phyloP scores from a whole-genome alignment of 2,329 filamentous ascomycete genomes.

The Penicillium thymicola region DNA sequence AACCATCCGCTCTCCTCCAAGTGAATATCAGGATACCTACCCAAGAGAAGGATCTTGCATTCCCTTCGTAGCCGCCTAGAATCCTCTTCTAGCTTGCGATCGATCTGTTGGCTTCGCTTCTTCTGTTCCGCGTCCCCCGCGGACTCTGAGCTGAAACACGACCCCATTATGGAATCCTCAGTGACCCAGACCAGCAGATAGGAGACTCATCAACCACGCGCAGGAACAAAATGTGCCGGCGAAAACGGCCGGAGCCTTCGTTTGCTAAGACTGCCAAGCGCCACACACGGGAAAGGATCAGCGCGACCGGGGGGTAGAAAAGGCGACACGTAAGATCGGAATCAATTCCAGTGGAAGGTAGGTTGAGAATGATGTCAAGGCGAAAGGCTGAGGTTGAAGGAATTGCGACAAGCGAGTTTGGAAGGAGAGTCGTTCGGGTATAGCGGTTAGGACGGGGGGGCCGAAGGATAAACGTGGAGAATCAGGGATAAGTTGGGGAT shows the following conservation, averaged over 20 bases:
- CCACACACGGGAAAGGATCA: slow-evolving; percentile 13
- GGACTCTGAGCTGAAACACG: slow-evolving; percentile 83
- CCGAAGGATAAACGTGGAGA: neutral
- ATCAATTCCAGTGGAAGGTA: neutral
- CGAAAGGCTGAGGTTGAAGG: neutral
- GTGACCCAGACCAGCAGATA: slow-evolving; percentile 23
- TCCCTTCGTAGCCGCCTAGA: slow-evolving; percentile 87
- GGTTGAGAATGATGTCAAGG: neutral
- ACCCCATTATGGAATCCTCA: slow-evolving; percentile 64
- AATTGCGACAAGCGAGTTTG: slow-evolving; percentile 9
- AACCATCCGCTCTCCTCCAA: slow-evolving; percentile 4
- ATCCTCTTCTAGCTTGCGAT: slow-evolving; percentile 90
- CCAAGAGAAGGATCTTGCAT: slow-evolving; percentile 96
- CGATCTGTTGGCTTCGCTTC: slow-evolving; percentile 94
- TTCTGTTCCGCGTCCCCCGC: slow-evolving; percentile 82
- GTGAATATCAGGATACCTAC: slow-evolving; percentile 47
- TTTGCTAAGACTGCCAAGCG: slow-evolving; percentile 12
- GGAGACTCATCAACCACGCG: slow-evolving; percentile 23
- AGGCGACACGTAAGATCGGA: slow-evolving; percentile 1
- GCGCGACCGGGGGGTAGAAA: neutral
- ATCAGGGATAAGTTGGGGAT: neutral
- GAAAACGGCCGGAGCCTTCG: slow-evolving; percentile 21
- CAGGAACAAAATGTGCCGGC: slow-evolving; percentile 27
- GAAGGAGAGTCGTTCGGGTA: slow-evolving; percentile 3
- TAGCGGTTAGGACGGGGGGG: neutral